Conservation (phyloP, 257 asterid genomes). For the Craterostigma plantagineum region DNA sequence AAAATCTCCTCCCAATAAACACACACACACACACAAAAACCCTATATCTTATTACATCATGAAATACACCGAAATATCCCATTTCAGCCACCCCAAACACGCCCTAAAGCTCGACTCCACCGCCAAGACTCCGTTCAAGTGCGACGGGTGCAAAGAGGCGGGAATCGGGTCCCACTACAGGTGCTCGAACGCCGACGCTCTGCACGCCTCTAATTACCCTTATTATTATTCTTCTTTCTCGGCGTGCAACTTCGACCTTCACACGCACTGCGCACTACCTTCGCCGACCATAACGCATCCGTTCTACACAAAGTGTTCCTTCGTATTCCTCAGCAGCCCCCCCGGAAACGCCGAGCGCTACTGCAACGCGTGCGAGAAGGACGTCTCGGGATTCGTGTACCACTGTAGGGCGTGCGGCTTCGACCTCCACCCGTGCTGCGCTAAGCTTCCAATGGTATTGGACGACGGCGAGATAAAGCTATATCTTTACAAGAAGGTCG, state of each 20-base stretch:
- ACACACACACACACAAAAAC: too few species aligned
- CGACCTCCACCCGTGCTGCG: slow-evolving; percentile 94
- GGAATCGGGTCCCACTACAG: slow-evolving; percentile 78
- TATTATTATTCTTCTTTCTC: not conserved
- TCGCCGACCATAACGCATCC: slow-evolving; percentile 56
- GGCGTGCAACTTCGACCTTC: slow-evolving; percentile 70
- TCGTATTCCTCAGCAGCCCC: slow-evolving; percentile 53
- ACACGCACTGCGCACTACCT: slow-evolving; percentile 76
- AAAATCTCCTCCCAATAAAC: too few species aligned
- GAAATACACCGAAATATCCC: slow-evolving; percentile 64
- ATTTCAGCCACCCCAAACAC: slow-evolving; percentile 80
- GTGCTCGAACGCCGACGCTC: slow-evolving; percentile 20
- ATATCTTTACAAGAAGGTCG: slow-evolving; percentile 38
- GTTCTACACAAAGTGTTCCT: slow-evolving; percentile 66
- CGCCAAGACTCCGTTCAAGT: slow-evolving; percentile 70
- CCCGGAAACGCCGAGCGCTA: slow-evolving; percentile 63
- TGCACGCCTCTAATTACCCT: not conserved
- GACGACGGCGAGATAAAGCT: slow-evolving; percentile 67
- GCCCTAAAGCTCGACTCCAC: slow-evolving; percentile 36
- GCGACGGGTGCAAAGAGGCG: slow-evolving; percentile 92
- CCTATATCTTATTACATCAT: slow-evolving; percentile 11
- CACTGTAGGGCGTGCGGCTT: slow-evolving; percentile 80
- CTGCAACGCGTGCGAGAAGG: slow-evolving; percentile 92
- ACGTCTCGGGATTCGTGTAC: slow-evolving; percentile 68
- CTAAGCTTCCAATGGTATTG: slow-evolving; percentile 77